Percentiles rank a stretch among this genome's conserved stretches.
phyloP scores from a whole-genome alignment of 768 basidiomycete species.

The Lenzites betulinus region DNA sequence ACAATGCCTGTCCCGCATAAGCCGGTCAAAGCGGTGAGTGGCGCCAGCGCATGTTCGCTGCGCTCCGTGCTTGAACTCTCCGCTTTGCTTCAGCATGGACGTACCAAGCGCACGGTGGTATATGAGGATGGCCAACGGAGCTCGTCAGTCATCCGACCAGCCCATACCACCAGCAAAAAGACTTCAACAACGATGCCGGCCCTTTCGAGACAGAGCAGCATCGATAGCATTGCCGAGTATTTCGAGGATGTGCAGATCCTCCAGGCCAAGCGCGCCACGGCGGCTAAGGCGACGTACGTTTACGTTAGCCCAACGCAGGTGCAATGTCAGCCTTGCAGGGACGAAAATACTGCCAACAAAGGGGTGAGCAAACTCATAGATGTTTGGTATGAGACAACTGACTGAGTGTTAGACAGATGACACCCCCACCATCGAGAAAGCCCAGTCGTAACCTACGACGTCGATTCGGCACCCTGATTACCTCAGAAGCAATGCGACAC shows the following conservation, averaged over 20 bases:
- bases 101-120: neutral
- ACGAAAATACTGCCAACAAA: neutral
- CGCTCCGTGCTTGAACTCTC: neutral
- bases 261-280: neutral
- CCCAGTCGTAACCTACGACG: neutral
- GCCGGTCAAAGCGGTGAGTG: neutral
- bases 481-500: neutral
- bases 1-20: neutral
- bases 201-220: neutral
- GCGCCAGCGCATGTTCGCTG: neutral
- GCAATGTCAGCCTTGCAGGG: too few relatives aligned
- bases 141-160: neutral
- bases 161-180: neutral
- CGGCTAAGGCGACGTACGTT: constrained; percentile 3
- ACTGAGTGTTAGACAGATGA: neutral
- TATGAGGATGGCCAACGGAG: neutral
- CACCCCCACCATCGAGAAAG: too few relatives aligned
- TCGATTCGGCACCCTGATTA: neutral
- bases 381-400: neutral
- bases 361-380: neutral
- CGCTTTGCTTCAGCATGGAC: neutral
- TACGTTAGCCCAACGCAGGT: neutral
- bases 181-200: neutral
- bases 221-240: neutral
- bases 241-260: constrained; percentile 1